Conservation (phyloP, 208 protist genomes). For the Jaenimonas drosophilae region DNA sequence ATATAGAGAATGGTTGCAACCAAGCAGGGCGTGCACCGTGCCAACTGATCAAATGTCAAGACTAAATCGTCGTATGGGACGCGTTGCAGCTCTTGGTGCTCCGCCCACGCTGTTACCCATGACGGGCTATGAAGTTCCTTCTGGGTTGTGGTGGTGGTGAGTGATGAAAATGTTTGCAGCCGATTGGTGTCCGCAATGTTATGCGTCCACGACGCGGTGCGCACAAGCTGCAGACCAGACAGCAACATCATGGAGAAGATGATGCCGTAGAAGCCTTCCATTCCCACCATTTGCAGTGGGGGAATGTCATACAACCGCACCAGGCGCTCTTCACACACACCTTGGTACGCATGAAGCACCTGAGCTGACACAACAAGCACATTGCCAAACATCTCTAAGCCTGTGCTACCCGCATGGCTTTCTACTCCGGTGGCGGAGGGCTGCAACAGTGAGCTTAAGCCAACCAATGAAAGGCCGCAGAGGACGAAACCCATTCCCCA, state of each 20-base stretch:
- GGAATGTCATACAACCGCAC: conserved; percentile 50
- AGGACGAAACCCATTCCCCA: conserved; percentile 51
- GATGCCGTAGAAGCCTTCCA: conserved; percentile 86
- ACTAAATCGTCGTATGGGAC: conserved; percentile 63
- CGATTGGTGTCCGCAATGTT: conserved; percentile 12
- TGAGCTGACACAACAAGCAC: conserved; percentile 78
- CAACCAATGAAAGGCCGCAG: conserved; percentile 59
- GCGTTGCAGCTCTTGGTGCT: not conserved
- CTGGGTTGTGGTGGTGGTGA: not conserved
- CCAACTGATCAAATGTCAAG: conserved; percentile 51
- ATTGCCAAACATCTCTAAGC: conserved; percentile 54
- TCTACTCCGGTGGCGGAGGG: not conserved
- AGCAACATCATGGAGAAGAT: conserved; percentile 52
- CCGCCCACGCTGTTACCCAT: not conserved
- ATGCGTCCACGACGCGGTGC: conserved; percentile 25
- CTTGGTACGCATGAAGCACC: conserved; percentile 83
- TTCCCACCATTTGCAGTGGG: conserved; percentile 83
- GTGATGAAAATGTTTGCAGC: not conserved
- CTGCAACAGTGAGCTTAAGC: conserved; percentile 25
- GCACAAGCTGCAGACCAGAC: conserved; percentile 64
- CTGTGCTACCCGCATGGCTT: not conserved
- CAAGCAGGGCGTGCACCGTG: conserved; percentile 21
- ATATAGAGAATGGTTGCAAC: conserved; percentile 35
- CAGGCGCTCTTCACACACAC: conserved; percentile 83
- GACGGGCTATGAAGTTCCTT: too few relatives aligned